Evolutionary conservation across 2,329 filamentous ascomycete genomes (phyloP).

Genomic region (Diaporthe australafricana): DNA sequence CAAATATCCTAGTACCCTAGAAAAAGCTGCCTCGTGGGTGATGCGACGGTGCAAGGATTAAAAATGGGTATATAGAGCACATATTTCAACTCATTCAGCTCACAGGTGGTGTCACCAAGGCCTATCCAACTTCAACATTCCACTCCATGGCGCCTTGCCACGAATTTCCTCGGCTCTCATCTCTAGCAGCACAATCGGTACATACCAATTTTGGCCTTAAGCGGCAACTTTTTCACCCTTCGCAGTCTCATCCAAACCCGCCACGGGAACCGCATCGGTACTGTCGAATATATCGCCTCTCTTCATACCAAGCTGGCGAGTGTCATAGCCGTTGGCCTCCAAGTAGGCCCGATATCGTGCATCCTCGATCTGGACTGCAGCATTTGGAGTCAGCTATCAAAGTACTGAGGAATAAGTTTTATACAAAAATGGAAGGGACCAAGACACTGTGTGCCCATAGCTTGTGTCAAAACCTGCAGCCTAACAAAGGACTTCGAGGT

Average conservation of each 20-base stretch:
- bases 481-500: no score
- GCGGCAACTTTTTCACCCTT: conserved; percentile 17
- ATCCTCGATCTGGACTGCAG: conserved; percentile 83
- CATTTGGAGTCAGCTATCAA: no score
- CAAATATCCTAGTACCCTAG: not conserved
- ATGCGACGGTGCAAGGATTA: not conserved
- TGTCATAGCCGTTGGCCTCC: conserved; percentile 81
- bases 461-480: no score
- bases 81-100: no score
- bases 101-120: not conserved
- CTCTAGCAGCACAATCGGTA: not conserved
- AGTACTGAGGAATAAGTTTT: no score
- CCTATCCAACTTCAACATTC: not conserved
- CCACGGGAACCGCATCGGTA: not conserved
- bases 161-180: no score
- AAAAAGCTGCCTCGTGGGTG: not conserved
- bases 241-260: conserved; percentile 14
- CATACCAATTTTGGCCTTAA: not conserved
- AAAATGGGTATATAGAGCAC: not conserved
- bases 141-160: no score
- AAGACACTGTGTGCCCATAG: no score
- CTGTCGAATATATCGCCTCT: conserved; percentile 48
- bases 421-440: no score
- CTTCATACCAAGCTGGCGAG: conserved; percentile 61
- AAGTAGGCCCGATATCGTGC: conserved; percentile 80